Percentiles rank a stretch among this genome's conserved stretches.
phyloP scores from a whole-genome alignment of 192 early-diverging fungal species.

The Funneliformis geosporum region DNA sequence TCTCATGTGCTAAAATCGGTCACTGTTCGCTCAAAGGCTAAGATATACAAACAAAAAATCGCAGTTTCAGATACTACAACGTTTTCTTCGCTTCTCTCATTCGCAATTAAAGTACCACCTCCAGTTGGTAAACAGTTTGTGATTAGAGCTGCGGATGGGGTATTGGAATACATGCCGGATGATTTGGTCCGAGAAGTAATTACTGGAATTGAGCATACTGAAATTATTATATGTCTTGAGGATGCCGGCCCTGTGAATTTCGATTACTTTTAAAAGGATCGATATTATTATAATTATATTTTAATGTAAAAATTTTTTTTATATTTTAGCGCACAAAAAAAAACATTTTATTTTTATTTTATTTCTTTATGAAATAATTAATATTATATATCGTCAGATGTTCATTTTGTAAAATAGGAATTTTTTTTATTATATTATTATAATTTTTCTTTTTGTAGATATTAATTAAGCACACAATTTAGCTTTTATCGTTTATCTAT shows the following conservation, averaged over 20 bases:
- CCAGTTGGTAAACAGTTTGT: constrained; percentile 26
- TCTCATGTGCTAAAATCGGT: constrained; percentile 10
- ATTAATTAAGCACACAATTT: no score
- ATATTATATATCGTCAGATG: no score
- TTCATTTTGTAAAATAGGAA: no score
- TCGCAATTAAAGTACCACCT: constrained; percentile 4
- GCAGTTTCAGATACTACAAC: constrained; percentile 3
- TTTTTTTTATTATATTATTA: no score
- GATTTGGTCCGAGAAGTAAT: not conserved
- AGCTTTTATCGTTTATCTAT: no score
- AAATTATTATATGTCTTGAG: not conserved
- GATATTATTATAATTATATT: no score
- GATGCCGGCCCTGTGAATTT: not conserved
- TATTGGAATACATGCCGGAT: not conserved
- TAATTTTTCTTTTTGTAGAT: no score
- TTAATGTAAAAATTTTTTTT: no score
- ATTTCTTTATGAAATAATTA: no score
- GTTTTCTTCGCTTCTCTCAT: not conserved
- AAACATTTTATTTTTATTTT: not conserved
- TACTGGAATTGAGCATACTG: not conserved
- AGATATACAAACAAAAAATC: constrained; percentile 24
- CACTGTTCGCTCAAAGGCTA: not conserved
- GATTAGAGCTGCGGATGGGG: not conserved
- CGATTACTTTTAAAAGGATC: not conserved
- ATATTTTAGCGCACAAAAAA: not conserved